Conservation (phyloP, 306 rosid species). For the cucumber (Cucumis sativus) region Cucumber_9930_V3 NC_026655.2:3383501-3384000, state of each 20-base stretch:
- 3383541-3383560: neutral
- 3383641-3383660: neutral
- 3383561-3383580: neutral
- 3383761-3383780: neutral
- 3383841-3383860: neutral
- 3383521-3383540: neutral
- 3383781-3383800: neutral
- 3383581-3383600: neutral
- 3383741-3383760: neutral
- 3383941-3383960: neutral
- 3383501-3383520: neutral
- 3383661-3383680: neutral
- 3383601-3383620: neutral
- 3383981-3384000: neutral
- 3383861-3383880: neutral
- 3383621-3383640: neutral
- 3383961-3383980: neutral
- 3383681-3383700: neutral
- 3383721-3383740: neutral
- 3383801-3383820: neutral
- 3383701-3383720: neutral
- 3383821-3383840: neutral
- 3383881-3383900: neutral
- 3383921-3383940: neutral
- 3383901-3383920: neutral